Base-by-base conservation (phyloP, 441 rosid genomes). In the Adansonia grandidieri region DNA sequence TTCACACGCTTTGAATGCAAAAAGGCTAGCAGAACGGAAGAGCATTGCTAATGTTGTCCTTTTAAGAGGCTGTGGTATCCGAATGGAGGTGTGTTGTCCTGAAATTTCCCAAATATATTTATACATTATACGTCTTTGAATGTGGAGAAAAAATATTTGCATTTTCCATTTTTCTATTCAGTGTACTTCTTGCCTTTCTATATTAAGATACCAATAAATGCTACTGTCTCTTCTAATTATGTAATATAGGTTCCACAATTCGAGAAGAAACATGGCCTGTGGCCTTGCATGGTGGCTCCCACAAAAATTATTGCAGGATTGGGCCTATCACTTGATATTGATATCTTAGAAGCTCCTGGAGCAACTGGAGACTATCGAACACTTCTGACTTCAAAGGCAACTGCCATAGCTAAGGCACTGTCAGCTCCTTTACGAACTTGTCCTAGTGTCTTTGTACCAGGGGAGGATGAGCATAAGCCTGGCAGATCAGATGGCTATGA, bases 261-360 rank as follows among this genome's bases (percentile, higher is more conserved):
- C 80, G 85, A 83, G 78, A 79, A 87, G 83, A 91, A 91, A 83
- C 99, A 94, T 19, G 93, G 97, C 3, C 80, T 96, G 79, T 84
- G 90, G 92, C 93, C 99, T 5, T 96, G 99, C 88, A 94, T 96
- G 99, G 98, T 96, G 78, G 98, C 98, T 79, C 99, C 99, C 50
- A 96, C 98, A 44, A 96, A 96, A 83, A 96, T 96, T 67, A 94
- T 96, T 57, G 99, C 98, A 19, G 97, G 99, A 78, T 88, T 96
- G 75, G 99, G 99, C 77, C 80, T 96, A 74, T 96, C 98, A 1
- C 95, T 96, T n/a, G 96, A 87, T 81, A 89, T 96, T 79, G 98
- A 96, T 85, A 94, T 94, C 75, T 84, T 96, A 24, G 96, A 96
- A 84, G 97, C 98, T 82, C 97, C 89, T 0, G 93, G 92, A 76